Evolutionary conservation across 2,329 filamentous ascomycete species (phyloP).

Genomic region (Remersonia thermophila): DNA sequence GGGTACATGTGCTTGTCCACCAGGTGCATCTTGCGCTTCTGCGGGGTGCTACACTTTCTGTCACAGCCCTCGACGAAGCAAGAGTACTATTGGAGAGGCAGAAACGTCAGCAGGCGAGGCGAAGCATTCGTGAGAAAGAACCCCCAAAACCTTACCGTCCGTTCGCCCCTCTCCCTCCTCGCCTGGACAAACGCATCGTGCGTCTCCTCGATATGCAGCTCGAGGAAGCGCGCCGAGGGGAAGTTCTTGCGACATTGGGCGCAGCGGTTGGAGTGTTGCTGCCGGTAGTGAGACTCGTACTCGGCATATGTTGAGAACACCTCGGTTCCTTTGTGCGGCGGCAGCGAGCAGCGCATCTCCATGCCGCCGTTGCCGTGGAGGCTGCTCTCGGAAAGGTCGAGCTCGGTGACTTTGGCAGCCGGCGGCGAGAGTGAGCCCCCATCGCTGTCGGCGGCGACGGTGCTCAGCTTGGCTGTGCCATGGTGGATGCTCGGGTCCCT

Average conservation of each 20-base stretch:
- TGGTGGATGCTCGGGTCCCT: not conserved
- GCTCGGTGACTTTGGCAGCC: constrained; percentile 44
- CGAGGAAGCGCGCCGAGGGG: constrained; percentile 67
- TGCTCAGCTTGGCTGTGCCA: not conserved
- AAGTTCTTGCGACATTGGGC: constrained; percentile 77
- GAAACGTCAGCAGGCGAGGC: too few relatives aligned
- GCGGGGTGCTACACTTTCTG: constrained; percentile 66
- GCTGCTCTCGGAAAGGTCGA: constrained; percentile 37
- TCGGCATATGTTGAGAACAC: constrained; percentile 64
- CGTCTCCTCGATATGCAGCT: constrained; percentile 78
- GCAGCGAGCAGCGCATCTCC: constrained; percentile 66
- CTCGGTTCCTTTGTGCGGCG: constrained; percentile 61
- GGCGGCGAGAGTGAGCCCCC: constrained; percentile 6
- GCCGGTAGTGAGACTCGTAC: constrained; percentile 78
- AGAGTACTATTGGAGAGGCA: constrained; percentile 61
- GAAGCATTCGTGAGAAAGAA: too few relatives aligned
- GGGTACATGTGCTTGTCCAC: constrained; percentile 94
- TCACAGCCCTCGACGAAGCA: constrained; percentile 89
- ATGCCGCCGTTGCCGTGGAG: constrained; percentile 22
- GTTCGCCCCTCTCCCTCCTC: constrained; percentile 67
- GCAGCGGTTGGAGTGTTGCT: constrained; percentile 74
- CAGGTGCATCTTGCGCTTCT: constrained; percentile 77
- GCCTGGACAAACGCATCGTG: constrained; percentile 72
- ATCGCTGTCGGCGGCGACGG: constrained; percentile 5
- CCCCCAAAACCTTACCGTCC: constrained; percentile 73